Evolutionary conservation across 108 stramenopile genomes (phyloP).

Genomic region (Heterococcus sp.): DNA sequence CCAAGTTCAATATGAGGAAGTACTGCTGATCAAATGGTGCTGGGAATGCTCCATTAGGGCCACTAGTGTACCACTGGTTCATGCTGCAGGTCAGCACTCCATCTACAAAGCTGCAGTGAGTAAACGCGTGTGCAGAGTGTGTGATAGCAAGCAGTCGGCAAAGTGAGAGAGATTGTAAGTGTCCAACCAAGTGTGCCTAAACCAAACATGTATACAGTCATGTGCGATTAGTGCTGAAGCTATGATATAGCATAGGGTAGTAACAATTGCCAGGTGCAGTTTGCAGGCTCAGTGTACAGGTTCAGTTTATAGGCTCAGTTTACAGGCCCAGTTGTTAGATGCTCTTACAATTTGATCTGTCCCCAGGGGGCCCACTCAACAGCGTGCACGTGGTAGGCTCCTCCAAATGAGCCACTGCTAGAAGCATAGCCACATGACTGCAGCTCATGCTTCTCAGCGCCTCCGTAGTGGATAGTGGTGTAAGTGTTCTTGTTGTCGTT

Average conservation of each 20-base stretch:
- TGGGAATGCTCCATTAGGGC: background rate
- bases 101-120: background rate
- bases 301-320: no score
- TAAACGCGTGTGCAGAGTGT: no score
- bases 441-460: background rate
- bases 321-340: no score
- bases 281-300: no score
- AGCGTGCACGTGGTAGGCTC: background rate
- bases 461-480: background rate
- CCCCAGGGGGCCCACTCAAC: background rate
- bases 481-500: background rate
- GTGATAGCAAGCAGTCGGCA: no score
- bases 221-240: no score
- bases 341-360: background rate
- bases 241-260: no score
- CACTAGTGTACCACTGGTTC: background rate
- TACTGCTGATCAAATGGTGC: background rate
- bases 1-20: background rate
- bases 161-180: no score
- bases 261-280: no score
- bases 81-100: background rate
- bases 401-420: background rate
- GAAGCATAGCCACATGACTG: background rate
- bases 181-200: no score
- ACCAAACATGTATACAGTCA: no score